Base-by-base conservation (phyloP, 2,329 filamentous ascomycete species). In the Rhynchosporium secalis region DNA sequence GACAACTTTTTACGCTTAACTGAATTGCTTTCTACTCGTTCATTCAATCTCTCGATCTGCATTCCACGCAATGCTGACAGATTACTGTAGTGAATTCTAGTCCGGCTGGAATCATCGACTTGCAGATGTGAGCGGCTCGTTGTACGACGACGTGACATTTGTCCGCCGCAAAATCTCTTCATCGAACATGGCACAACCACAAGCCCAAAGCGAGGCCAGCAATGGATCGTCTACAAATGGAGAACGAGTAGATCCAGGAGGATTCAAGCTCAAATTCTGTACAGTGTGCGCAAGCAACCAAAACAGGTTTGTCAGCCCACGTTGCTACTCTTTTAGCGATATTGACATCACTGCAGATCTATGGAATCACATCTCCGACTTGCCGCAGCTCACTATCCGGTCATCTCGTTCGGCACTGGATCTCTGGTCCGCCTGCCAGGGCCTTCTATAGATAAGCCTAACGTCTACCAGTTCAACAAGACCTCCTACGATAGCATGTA, bases 221-320 rank as follows among this genome's bases (percentile, higher is more conserved):
- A 31, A 68, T 70, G 70, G 63, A 66, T 31, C 70, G 69, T 66
- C 58, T 56, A 59, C 66, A 20, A 70, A 71, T 58, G 68, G 65
- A 38, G 66, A 68, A 49, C 60, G 65, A 7, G 58, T 47, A 62
- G 71, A 74, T 59, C 63, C 65, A 56, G 69, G 65, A n/a, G 85
- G 82, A 58, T 96, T 88, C 82, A 96, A 95, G 78, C 84, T 99
- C 65, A 96, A 91, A 74, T 97, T 98, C 78, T 97, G 93, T 80
- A 98, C 95, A 2, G 94, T 99, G n/a, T 99, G 95, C 78, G 95
- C 95, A 7, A 96, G 92, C 72, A 99, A 99, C 72, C 92, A 99
- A 76, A 99, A 99, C 74, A 87, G 95, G 86, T 96, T 81, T 51
- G 59, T 60, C 45, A 43, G 63, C 33, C 56, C 47, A 15, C 20